Percentiles rank a stretch among this genome's conserved stretches.
Conservation (phyloP, 176 grass and related monocot species). For the Cenchrus americanus region DNA sequence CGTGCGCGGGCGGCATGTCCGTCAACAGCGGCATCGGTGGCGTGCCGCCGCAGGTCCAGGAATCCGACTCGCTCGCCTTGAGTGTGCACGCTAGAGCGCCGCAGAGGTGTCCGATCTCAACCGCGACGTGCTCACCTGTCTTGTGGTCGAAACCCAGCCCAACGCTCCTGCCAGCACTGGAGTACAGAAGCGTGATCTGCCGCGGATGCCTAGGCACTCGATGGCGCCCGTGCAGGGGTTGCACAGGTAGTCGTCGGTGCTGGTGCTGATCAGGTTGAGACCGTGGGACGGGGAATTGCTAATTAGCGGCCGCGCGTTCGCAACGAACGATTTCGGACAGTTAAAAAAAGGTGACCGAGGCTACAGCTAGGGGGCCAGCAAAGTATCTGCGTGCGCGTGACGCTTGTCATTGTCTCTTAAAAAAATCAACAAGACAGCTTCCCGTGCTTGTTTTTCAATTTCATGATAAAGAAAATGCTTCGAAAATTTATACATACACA, state of each 20-base stretch:
- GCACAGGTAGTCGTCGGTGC: constrained; percentile 22
- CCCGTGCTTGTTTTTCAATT: too few species aligned
- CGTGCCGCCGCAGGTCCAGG: constrained; percentile 2
- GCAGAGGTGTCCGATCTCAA: constrained; percentile 21
- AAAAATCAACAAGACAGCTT: too few species aligned
- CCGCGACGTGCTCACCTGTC: constrained; percentile 18
- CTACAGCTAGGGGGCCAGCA: too few species aligned
- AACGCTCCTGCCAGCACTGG: constrained; percentile 2
- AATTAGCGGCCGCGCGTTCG: too few species aligned
- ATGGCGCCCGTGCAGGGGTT: constrained; percentile 20
- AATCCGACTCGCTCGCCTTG: background rate
- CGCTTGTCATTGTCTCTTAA: too few species aligned
- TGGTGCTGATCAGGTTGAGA: constrained; percentile 33
- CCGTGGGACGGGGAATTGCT: too few species aligned
- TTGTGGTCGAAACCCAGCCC: constrained; percentile 1
- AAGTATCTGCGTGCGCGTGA: too few species aligned
- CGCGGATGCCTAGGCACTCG: background rate
- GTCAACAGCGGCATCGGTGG: background rate
- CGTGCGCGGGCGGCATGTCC: constrained; percentile 20
- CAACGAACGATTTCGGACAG: too few species aligned
- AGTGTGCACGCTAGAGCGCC: constrained; percentile 12
- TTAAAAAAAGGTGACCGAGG: too few species aligned
- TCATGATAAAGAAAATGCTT: too few species aligned
- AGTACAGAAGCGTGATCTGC: background rate
- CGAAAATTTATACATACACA: too few species aligned